Evolutionary conservation across 139 green algal species (phyloP).

Genomic region (Coccomyxa sp.): DNA sequence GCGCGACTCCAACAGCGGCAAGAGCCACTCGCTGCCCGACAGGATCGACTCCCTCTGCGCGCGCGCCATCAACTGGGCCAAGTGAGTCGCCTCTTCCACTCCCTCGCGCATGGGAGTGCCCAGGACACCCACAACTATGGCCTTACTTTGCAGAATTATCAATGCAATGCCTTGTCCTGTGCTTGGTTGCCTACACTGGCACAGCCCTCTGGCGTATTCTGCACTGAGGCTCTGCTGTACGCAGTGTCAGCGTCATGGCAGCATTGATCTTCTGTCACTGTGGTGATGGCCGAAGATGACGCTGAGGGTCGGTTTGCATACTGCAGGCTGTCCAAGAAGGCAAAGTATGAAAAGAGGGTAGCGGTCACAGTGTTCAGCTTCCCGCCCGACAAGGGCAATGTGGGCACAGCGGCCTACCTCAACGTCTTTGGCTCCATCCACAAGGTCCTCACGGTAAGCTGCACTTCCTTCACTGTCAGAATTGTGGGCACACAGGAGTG

Average conservation of each 20-base stretch:
- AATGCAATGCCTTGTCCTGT: not conserved
- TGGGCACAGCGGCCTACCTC: conserved; percentile 98
- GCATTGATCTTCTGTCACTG: too few species aligned
- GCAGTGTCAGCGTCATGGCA: too few species aligned
- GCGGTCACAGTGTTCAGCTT: conserved; percentile 98
- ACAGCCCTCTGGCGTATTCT: not conserved
- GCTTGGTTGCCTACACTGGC: not conserved
- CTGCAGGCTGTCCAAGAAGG: conserved; percentile 80
- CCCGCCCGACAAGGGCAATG: conserved; percentile 99
- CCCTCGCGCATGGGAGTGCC: too few species aligned
- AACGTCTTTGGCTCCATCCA: conserved; percentile 99
- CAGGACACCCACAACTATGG: too few species aligned
- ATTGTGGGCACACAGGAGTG: too few species aligned
- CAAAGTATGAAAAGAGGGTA: conserved; percentile 93
- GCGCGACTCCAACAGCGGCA: conserved; percentile 92
- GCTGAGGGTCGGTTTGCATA: too few species aligned
- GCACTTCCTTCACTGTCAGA: too few species aligned
- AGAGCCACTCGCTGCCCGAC: conserved; percentile 96
- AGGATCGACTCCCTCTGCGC: conserved; percentile 81
- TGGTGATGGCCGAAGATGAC: too few species aligned
- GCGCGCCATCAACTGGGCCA: conserved; percentile 95
- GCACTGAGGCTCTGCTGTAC: not conserved
- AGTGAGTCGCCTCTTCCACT: conserved; percentile 9
- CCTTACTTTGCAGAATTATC: too few species aligned
- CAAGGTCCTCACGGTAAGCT: conserved; percentile 61